Conservation (phyloP, 306 rosid species). For the Malus sieversii region DNA sequence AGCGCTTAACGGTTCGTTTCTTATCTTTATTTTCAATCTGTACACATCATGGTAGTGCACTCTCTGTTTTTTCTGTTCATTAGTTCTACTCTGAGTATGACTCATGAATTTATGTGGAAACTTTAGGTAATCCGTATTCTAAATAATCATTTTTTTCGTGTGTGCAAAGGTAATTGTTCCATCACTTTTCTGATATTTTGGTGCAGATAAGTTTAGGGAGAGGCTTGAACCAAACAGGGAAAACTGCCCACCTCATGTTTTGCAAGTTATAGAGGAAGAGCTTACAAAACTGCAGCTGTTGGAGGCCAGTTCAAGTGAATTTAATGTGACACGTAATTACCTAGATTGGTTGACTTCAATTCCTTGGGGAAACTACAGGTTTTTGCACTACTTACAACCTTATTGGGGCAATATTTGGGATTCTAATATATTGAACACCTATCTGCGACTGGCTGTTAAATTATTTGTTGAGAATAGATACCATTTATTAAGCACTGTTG, state of each 20-base stretch:
- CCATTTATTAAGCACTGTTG: background rate
- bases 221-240: constrained; percentile 89
- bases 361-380: constrained; percentile 98
- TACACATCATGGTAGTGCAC: background rate
- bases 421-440: background rate
- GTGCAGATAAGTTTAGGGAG: constrained; percentile 77
- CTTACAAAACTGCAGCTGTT: constrained; percentile 73
- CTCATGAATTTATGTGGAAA: background rate
- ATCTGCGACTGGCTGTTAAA: background rate
- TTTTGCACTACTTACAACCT: constrained; percentile 4
- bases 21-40: background rate
- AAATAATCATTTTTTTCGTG: constrained; percentile 4
- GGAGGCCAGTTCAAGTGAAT: constrained; percentile 96
- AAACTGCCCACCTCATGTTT: constrained; percentile 74
- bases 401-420: background rate
- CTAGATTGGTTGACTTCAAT: constrained; percentile 96
- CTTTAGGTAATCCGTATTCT: constrained; percentile 7
- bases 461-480: background rate
- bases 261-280: constrained; percentile 95
- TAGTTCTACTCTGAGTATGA: background rate
- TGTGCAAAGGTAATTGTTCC: constrained; percentile 5
- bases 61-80: background rate
- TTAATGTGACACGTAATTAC: constrained; percentile 90
- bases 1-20: constrained; percentile 71
- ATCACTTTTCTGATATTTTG: constrained; percentile 4